Base-by-base conservation (phyloP, 495 filamentous ascomycete species). In the Aspergillus egyptiacus region DNA sequence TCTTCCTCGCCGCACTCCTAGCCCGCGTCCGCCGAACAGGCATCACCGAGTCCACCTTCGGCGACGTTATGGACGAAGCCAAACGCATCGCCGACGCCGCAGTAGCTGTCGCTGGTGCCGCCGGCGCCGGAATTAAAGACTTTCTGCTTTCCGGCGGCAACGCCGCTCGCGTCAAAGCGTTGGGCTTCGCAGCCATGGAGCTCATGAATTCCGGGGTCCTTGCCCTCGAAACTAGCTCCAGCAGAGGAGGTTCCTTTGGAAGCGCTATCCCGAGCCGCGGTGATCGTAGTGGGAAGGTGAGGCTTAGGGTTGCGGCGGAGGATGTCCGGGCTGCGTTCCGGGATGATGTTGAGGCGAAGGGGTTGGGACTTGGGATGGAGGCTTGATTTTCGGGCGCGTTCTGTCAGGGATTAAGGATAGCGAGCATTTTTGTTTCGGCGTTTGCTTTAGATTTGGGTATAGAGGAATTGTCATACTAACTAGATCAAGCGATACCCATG, bases 21-120 rank as follows among this genome's bases (percentile, higher is more conserved):
- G 80, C 84, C 20, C 79, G 88, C 11, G 82, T 85, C n/a, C 76
- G 87, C 32, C 71, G 91, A 18, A 93, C 84, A 3, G 94, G 94
- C 2, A 73, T 96, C 36, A 82, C 82, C 9, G 93, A 98, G 68
- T 89, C 86, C 33, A 81, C 87, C 0, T 77, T 95, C 49, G 85
- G 88, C n/a, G 93, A 98, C 48, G 84, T 96, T 14, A 68, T 95
- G 22, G 90, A 96, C 45, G 94, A 97, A 66, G 86, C 90, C 55
- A 84, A 84, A 59, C 78, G 84, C 18, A 80, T 95, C 64, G 81
- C 84, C 20, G 72, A 74, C 45, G 69, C 68, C 8, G 68, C 70
- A 1, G 75, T 80, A 3, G 74, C 72, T 2, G 62, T 71, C 15
- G 67, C 71, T 5, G 68, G 70, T 17, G 60, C 61, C 2, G 70